A percentile compares a stretch with the other conserved stretches of the same genome.
These are phyloP conservation scores for Nematocida ausubeli DNA, from an alignment of 371 early-diverging fungal genomes.

Conservation along the genomic window DNA sequence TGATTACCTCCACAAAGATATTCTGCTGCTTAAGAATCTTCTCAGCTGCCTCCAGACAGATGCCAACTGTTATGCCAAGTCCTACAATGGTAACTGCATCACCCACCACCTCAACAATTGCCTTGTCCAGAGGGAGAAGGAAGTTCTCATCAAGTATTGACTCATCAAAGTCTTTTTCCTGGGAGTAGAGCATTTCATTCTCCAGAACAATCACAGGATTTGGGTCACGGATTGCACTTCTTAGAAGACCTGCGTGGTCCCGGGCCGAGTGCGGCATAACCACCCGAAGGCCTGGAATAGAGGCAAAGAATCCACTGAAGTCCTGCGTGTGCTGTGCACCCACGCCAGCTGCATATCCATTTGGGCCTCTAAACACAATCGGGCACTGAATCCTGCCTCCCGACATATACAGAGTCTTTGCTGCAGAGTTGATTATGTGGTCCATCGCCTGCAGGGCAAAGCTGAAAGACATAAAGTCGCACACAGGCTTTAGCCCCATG, in stretches of 20 bases:
- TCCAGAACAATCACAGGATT: slow-evolving; percentile 95
- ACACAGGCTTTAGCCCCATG: slow-evolving; percentile 87
- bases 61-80: slow-evolving; percentile 82
- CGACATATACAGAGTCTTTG: slow-evolving; percentile 95
- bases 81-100: slow-evolving; percentile 85
- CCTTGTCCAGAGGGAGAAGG: slow-evolving; percentile 51
- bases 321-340: slow-evolving; percentile 98
- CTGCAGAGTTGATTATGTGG: slow-evolving; percentile 97
- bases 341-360: slow-evolving; percentile 94
- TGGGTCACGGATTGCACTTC: slow-evolving; percentile 93
- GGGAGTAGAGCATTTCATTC: slow-evolving; percentile 94
- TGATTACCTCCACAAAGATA: slow-evolving; percentile 82
- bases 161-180: slow-evolving; percentile 76
- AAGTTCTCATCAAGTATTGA: slow-evolving; percentile 75
- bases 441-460: slow-evolving; percentile 99
- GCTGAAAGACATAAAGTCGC: slow-evolving; percentile 99
- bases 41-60: slow-evolving; percentile 79
- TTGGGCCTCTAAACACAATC: slow-evolving; percentile 98
- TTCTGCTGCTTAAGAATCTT: slow-evolving; percentile 77
- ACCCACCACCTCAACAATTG: slow-evolving; percentile 69
- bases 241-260: slow-evolving; percentile 89
- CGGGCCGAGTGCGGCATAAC: slow-evolving; percentile 89
- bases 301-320: slow-evolving; percentile 93
- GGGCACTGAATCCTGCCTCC: slow-evolving; percentile 80
- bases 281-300: slow-evolving; percentile 94